These are phyloP conservation scores for Eurotiales sp. DNA, from an alignment of 2,329 filamentous ascomycete species.

Conservation along the genomic window DNA sequence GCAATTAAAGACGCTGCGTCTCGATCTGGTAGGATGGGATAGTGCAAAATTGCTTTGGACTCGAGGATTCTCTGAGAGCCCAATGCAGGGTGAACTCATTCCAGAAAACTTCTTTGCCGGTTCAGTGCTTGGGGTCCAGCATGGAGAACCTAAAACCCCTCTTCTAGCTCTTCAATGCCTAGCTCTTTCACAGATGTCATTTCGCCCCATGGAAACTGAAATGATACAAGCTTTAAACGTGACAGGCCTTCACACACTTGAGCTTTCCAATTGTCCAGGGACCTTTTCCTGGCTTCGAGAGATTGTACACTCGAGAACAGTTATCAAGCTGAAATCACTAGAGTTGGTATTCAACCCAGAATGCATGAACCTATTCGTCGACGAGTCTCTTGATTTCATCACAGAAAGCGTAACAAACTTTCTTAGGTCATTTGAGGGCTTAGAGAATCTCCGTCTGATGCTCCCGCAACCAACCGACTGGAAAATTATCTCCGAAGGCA, in stretches of 20 bases:
- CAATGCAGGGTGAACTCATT: neutral
- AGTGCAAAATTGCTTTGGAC: neutral
- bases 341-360: neutral
- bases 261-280: neutral
- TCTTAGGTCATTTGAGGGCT: no score
- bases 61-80: neutral
- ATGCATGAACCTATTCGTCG: no score
- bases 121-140: neutral
- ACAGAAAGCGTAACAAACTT: no score
- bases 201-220: neutral
- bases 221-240: neutral
- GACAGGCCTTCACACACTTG: neutral
- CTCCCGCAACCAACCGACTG: no score
- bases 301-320: neutral
- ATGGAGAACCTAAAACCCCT: neutral
- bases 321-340: neutral
- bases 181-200: neutral
- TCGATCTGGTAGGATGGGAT: neutral
- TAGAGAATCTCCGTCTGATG: no score
- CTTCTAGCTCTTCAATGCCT: neutral
- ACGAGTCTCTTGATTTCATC: no score
- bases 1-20: neutral
- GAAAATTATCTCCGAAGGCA: no score
- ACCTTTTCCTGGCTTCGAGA: neutral
- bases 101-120: neutral